These are phyloP conservation scores for Kodamaea restingae DNA, from an alignment of 805 yeast genomes.

Conservation along the genomic window DNA sequence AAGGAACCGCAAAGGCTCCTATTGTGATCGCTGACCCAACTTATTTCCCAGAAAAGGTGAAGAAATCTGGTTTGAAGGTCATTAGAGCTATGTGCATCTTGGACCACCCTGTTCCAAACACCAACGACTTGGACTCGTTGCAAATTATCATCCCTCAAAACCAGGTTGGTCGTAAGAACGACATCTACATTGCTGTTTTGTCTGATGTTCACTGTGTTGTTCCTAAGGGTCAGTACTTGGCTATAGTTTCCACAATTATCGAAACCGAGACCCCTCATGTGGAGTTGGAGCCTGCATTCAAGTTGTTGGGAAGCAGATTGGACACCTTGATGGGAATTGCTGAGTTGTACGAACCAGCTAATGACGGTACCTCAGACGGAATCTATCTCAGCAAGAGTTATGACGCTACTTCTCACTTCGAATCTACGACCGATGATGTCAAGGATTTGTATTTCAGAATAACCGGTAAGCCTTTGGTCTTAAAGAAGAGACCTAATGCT, in stretches of 20 bases:
- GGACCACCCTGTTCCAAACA: constrained; percentile 83
- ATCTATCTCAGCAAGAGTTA: constrained; percentile 84
- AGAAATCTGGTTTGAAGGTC: constrained; percentile 67
- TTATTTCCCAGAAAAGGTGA: constrained; percentile 83
- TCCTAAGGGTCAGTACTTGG: constrained; percentile 83
- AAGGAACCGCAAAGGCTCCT: constrained; percentile 89
- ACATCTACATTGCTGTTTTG: constrained; percentile 88
- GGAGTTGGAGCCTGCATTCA: constrained; percentile 92
- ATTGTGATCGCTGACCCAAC: constrained; percentile 96
- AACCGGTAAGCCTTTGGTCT: constrained; percentile 85
- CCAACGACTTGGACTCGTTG: constrained; percentile 78
- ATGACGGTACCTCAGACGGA: constrained; percentile 76
- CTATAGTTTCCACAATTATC: constrained; percentile 89
- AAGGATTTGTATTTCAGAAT: constrained; percentile 90
- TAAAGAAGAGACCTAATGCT: constrained; percentile 67
- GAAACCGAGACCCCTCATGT: constrained; percentile 91
- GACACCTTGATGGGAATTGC: constrained; percentile 94
- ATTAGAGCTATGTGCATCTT: constrained; percentile 85
- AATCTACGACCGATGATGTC: constrained; percentile 93
- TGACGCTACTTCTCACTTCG: constrained; percentile 94
- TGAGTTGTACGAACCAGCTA: constrained; percentile 81
- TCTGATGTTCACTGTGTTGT: constrained; percentile 88
- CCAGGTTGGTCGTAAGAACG: constrained; percentile 88
- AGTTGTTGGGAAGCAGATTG: constrained; percentile 71
- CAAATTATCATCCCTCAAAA: constrained; percentile 96